These are phyloP conservation scores for Hippophae tibetana DNA, from an alignment of 306 rosid genomes.

Conservation along the genomic window DNA sequence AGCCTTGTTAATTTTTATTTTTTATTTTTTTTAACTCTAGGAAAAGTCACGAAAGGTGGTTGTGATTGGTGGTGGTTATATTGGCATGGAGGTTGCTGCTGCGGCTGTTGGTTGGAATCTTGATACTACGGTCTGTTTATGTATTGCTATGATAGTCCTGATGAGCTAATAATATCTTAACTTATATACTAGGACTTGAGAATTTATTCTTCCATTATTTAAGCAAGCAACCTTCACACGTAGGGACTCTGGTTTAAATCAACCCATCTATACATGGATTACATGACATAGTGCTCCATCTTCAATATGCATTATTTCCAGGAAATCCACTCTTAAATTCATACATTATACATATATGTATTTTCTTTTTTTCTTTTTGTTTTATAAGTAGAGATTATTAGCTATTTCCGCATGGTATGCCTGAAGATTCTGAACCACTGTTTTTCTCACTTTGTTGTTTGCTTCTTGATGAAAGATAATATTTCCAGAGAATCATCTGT, in stretches of 20 bases:
- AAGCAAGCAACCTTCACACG: too few species aligned
- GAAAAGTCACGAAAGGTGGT: constrained; percentile 68
- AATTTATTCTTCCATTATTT: neutral
- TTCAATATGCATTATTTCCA: too few species aligned
- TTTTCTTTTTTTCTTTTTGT: too few species aligned
- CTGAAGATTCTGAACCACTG: neutral
- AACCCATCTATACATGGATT: too few species aligned
- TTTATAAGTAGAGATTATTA: neutral
- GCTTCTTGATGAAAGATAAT: constrained; percentile 37
- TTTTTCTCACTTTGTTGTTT: constrained; percentile 2
- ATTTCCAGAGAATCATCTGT: constrained; percentile 75
- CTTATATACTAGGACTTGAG: neutral
- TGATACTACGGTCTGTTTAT: constrained; percentile 70
- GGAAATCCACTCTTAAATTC: too few species aligned
- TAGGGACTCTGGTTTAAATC: too few species aligned
- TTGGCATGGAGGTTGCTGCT: constrained; percentile 97
- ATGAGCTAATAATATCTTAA: neutral
- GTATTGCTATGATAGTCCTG: constrained; percentile 3
- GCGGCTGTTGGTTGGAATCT: constrained; percentile 90
- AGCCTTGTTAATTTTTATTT: neutral
- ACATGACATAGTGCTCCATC: too few species aligned
- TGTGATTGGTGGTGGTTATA: constrained; percentile 93
- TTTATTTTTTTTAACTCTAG: constrained; percentile 27
- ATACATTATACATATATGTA: too few species aligned
- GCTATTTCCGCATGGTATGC: neutral